These are phyloP conservation scores for Penicillium sp. DNA, from an alignment of 2,329 filamentous ascomycete genomes.

Conservation along the genomic window DNA sequence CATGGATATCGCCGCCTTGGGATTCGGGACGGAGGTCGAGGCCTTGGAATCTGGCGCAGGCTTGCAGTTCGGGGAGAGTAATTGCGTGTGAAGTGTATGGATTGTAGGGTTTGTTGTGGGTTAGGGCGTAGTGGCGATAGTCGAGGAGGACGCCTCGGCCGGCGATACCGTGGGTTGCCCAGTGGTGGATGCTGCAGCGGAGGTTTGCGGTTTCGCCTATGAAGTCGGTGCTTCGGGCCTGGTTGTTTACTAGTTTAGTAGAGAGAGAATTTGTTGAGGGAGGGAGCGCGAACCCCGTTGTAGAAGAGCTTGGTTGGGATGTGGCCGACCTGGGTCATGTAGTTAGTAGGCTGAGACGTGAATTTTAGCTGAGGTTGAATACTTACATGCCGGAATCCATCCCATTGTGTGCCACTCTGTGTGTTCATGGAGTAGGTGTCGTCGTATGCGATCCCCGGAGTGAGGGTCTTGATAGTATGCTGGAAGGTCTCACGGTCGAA, in stretches of 20 bases:
- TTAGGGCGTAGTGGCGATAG: conserved; percentile 48
- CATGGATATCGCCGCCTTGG: conserved; percentile 55
- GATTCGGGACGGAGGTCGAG: conserved; percentile 59
- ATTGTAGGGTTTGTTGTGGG: conserved; percentile 51
- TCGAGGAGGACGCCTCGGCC: conserved; percentile 44
- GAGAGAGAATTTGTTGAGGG: background rate
- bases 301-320: conserved; percentile 39
- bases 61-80: conserved; percentile 54
- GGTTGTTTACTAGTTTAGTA: background rate
- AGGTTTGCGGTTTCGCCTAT: conserved; percentile 33
- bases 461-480: conserved; percentile 52
- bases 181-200: conserved; percentile 45
- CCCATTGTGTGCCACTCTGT: conserved; percentile 51
- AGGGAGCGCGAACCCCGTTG: conserved; percentile 35
- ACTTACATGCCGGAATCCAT: conserved; percentile 49
- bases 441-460: conserved; percentile 41
- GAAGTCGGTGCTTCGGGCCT: conserved; percentile 38
- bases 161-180: conserved; percentile 44
- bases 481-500: conserved; percentile 55
- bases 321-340: conserved; percentile 36
- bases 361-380: background rate
- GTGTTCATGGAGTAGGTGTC: conserved; percentile 50
- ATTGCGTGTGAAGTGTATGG: conserved; percentile 56
- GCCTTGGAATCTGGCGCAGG: conserved; percentile 59
- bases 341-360: background rate